phyloP scores from a whole-genome alignment of 208 protist genomes.

The Zelonia costaricensis region DNA sequence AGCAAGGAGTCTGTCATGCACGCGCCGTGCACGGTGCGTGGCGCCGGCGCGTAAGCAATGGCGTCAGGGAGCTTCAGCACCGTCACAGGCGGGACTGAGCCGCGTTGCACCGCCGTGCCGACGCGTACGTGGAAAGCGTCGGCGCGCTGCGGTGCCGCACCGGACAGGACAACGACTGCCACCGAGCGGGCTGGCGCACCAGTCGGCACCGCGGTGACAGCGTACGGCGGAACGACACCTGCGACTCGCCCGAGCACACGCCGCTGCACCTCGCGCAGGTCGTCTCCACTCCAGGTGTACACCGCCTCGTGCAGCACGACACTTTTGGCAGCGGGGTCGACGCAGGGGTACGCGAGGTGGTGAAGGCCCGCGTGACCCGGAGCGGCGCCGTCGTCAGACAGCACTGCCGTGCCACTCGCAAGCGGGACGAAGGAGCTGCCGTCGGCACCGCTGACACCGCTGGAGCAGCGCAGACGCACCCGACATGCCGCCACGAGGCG shows the following conservation, averaged over 20 bases:
- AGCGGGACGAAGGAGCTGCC: no score
- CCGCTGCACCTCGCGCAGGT: not conserved
- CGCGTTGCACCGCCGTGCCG: not conserved
- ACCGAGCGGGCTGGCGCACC: not conserved
- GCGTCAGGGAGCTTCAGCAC: conserved; percentile 4
- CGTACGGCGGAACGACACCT: conserved; percentile 4
- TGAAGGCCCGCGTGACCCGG: not conserved
- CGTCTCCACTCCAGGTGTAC: conserved; percentile 5
- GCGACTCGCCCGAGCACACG: conserved; percentile 14
- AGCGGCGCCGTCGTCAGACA: not conserved
- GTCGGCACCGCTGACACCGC: not conserved
- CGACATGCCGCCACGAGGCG: conserved; percentile 8
- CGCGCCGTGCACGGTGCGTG: not conserved
- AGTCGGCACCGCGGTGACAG: not conserved
- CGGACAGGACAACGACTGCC: conserved; percentile 7
- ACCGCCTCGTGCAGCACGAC: conserved; percentile 18
- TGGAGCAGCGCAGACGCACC: conserved; percentile 3
- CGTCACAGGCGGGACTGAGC: conserved; percentile 5
- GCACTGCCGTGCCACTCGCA: not conserved
- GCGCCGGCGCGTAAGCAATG: not conserved
- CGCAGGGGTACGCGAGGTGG: conserved; percentile 17
- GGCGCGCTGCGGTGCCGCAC: not conserved
- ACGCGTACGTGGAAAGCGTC: conserved; percentile 12
- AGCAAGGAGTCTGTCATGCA: conserved; percentile 14
- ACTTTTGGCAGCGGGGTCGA: not conserved